Evolutionary conservation across 257 asterid genomes (phyloP), one percentile per base, ranked within the genome.

Genomic region (Dorcoceras hygrometricum): DNA sequence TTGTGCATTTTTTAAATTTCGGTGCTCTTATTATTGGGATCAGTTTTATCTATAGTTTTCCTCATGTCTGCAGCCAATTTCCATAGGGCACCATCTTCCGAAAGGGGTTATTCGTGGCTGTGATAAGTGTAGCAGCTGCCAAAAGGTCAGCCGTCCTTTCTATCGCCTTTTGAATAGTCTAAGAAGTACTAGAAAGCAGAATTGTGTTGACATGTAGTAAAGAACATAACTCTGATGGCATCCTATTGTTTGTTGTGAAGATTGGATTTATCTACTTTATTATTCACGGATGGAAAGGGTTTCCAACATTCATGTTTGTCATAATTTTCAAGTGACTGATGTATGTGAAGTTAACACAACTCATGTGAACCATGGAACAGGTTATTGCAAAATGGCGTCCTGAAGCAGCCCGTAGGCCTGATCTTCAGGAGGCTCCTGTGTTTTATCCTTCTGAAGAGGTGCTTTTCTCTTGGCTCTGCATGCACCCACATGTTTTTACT

Each of bases 401-500:
- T 61, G 87, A 88, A 67, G 96, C 85, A 76, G 87, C 92, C 71
- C 79, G 82, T 59, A 83, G 82, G 83, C 95, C 96, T 43, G 78
- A 83, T 75, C 77, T 93, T 69, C 81, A 79, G 80, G 90, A 90
- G 9, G 96, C 89, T 77, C 99, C 97, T 16, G 97, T 90, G 66
- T 93, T 90, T 79, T 75, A 88, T 88, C 99, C 99, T 50, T 79
- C 96, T 29, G 97, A 88, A 84, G 95, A 93, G 97, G 99, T 93
- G 54, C 54, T 68, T 69, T 62, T 67, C 39, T 32, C 63, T 73
- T 59, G 55, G 48, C 25, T 19, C 22, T 62, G 24, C 63, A 48
- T 64, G n/a, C 69, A 66, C 48, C 25, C 48, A 28, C 65, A 67
- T 70, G 24, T 46, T 58, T 46, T 53, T 27, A 22, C 8, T 60